Evolutionary conservation across 73 alveolate species (phyloP), one percentile per base, ranked within the genome.

Genomic region (Stentor coeruleus): DNA sequence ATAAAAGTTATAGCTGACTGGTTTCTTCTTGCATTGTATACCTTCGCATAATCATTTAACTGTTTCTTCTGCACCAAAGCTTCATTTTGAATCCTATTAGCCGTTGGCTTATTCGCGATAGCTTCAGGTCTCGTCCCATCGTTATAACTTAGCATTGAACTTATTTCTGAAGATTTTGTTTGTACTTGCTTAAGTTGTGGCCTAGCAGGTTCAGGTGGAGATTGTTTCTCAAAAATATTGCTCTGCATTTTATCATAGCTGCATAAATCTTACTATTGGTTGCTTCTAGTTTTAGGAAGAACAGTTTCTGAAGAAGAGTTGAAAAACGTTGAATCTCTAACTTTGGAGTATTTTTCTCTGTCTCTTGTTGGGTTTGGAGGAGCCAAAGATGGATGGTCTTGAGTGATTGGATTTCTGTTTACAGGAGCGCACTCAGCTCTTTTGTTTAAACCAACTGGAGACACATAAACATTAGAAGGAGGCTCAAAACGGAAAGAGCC

Each of bases 351-450:
- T 20, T 49, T 6, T 49, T 49, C 66, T 20, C 66, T 49, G 66
- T 49, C 20, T 20, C 20, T 49, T 6, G 28, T 49, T 6, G 6
- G 20, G 66, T 49, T 49, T 20, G 6, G 66, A 49, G 66, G 66
- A 49, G 66, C 66, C 66, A 49, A 20, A 20, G 66, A 49, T 11
- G 66, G 66, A 49, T 49, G 66, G 66, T 49, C 66, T 20, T 49
- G 66, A 20, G 66, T 49, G 66, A 49, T 49, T 49, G 66, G 66
- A 49, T 49, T 49, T 49, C 66, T 6, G 20, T 49, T 49, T 20
- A 49, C 66, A 49, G 66, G 66, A 49, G 20, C 20, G 66, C 66
- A 49, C 20, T 49, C 66, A 49, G 66, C 66, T 20, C 66, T 6
- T 20, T 49, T 49, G 6, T 20, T 20, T 49, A 20, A 6, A 49